Conservation (phyloP, 2,329 filamentous ascomycete genomes). For the Ceratocystis lukuohia region DNA sequence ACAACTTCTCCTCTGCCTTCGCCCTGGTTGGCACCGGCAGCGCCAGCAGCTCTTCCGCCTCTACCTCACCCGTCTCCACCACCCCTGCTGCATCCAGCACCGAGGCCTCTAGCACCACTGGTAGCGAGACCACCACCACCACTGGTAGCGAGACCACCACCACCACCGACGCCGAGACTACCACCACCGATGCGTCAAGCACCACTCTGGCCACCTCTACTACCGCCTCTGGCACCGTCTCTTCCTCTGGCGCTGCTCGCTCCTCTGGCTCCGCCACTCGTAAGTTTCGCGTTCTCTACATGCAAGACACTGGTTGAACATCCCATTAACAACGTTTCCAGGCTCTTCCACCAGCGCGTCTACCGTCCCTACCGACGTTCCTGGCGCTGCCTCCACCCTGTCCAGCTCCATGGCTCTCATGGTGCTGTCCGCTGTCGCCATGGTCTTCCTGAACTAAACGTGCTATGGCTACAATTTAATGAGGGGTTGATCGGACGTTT, state of each 20-base stretch:
- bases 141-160: constrained; percentile 19
- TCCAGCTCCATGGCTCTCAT: constrained; percentile 31
- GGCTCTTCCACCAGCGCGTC: constrained; percentile 1
- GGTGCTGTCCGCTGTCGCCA: constrained; percentile 29
- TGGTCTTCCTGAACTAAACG: constrained; percentile 33
- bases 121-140: constrained; percentile 20
- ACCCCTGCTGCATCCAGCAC: constrained; percentile 8
- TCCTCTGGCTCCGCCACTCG: constrained; percentile 15
- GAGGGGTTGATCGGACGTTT: not conserved
- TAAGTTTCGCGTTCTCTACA: constrained; percentile 13
- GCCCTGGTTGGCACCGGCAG: constrained; percentile 24
- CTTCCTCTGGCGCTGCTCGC: constrained; percentile 14
- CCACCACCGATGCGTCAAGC: constrained; percentile 20
- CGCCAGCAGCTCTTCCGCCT: constrained; percentile 16
- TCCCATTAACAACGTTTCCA: not conserved
- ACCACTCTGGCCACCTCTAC: constrained; percentile 20
- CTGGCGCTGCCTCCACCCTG: constrained; percentile 22
- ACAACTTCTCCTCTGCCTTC: constrained; percentile 36
- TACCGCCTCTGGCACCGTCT: constrained; percentile 18
- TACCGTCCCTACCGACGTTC: constrained; percentile 21
- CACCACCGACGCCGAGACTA: constrained; percentile 15
- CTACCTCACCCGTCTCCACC: not conserved
- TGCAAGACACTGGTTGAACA: not conserved
- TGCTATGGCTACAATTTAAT: constrained; percentile 3
- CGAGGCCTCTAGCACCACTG: constrained; percentile 17